Evolutionary conservation across 495 filamentous ascomycete species (phyloP).

Genomic region (Apiosordaria backusii): DNA sequence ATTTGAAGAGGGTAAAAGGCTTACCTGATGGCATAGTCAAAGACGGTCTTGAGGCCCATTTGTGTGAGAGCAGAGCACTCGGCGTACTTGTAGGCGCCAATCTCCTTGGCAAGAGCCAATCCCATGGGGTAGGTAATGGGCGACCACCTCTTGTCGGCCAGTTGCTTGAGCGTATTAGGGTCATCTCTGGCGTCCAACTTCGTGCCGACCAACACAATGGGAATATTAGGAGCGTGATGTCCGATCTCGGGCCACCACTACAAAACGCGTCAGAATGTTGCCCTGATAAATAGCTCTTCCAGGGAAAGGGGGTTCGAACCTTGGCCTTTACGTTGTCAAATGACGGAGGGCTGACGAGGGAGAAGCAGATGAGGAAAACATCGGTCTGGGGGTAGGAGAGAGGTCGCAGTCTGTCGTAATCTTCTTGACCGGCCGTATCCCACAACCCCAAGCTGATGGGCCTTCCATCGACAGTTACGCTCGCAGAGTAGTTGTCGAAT

Average conservation of each 20-base stretch:
- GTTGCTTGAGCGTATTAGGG: slow-evolving; percentile 67
- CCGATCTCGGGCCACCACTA: slow-evolving; percentile 97
- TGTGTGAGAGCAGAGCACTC: slow-evolving; percentile 99
- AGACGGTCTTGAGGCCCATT: slow-evolving; percentile 93
- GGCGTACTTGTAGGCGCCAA: slow-evolving; percentile 88
- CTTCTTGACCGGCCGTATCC: slow-evolving; percentile 99
- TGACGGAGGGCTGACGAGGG: slow-evolving; percentile 92
- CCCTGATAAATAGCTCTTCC: not conserved
- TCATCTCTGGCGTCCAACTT: slow-evolving; percentile 96
- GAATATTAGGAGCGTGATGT: slow-evolving; percentile 91
- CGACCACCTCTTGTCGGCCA: slow-evolving; percentile 84
- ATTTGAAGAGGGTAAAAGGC: slow-evolving; percentile 13
- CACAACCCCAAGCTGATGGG: slow-evolving; percentile 95
- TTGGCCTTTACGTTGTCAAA: slow-evolving; percentile 98
- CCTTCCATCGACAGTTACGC: slow-evolving; percentile 96
- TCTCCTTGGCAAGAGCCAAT: slow-evolving; percentile 80
- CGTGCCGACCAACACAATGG: slow-evolving; percentile 95
- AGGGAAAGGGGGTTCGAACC: slow-evolving; percentile 47
- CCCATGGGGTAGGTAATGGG: slow-evolving; percentile 89
- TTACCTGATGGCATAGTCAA: slow-evolving; percentile 94
- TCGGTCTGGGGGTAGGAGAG: slow-evolving; percentile 98
- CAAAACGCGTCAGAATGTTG: slow-evolving; percentile 18
- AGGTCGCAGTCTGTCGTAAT: slow-evolving; percentile 93
- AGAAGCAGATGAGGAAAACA: slow-evolving; percentile 98
- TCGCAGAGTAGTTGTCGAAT: slow-evolving; percentile 99